phyloP scores from a whole-genome alignment of 2,329 filamentous ascomycete species.

The Arthrocladium fulminans region DNA sequence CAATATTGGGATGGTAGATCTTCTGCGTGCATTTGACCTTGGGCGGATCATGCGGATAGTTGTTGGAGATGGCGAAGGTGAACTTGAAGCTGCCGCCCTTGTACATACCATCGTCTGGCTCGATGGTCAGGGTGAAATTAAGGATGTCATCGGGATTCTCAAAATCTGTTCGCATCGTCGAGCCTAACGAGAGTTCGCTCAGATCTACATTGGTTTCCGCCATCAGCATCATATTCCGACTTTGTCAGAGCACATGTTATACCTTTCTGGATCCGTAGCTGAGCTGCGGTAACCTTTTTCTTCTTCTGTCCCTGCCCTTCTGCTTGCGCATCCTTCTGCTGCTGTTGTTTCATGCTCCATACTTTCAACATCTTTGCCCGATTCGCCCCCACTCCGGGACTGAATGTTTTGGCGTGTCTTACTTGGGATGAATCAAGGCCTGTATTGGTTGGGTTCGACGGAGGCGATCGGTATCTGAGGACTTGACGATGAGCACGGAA shows the following conservation, averaged over 20 bases:
- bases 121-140: constrained; percentile 42
- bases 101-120: constrained; percentile 61
- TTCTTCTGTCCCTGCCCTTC: constrained; percentile 80
- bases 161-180: constrained; percentile 51
- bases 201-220: constrained; percentile 30
- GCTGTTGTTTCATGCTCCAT: constrained; percentile 94
- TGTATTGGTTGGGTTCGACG: too few species aligned
- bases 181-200: constrained; percentile 42
- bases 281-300: constrained; percentile 97
- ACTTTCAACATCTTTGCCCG: constrained; percentile 94
- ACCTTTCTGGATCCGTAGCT: constrained; percentile 95
- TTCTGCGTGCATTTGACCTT: constrained; percentile 97
- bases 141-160: constrained; percentile 50
- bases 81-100: constrained; percentile 81
- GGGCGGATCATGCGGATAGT: constrained; percentile 93
- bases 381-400: too few species aligned
- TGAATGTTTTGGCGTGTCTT: neutral
- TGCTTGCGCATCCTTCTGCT: constrained; percentile 91
- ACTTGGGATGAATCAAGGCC: neutral
- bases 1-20: constrained; percentile 99
- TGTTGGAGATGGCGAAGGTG: constrained; percentile 83
- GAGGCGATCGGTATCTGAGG: too few species aligned
- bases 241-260: constrained; percentile 18
- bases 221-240: neutral
- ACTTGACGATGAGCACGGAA: too few species aligned